phyloP scores from a whole-genome alignment of 139 green algal genomes.

The Gonium pectorale region DNA sequence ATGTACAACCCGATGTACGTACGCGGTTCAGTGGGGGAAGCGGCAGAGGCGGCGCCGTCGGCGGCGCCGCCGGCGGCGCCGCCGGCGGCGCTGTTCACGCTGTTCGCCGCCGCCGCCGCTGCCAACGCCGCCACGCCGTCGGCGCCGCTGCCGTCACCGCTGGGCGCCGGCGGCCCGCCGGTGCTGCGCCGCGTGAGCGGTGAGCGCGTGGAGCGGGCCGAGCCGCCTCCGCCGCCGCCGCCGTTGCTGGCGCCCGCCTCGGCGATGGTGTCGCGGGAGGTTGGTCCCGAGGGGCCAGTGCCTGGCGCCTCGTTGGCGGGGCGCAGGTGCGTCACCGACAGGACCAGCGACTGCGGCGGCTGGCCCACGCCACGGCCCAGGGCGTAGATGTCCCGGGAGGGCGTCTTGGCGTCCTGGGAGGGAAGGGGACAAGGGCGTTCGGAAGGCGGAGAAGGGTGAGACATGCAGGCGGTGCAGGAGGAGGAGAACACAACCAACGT shows the following conservation, averaged over 20 bases:
- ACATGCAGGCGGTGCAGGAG: no score
- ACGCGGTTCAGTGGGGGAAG: slow-evolving; percentile 9
- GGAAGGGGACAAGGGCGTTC: no score
- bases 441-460: no score
- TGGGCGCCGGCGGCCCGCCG: not conserved
- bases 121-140: not conserved
- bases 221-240: not conserved
- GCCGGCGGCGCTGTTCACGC: not conserved
- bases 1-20: slow-evolving; percentile 43
- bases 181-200: not conserved
- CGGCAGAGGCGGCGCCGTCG: not conserved
- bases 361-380: slow-evolving; percentile 35
- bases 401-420: slow-evolving; percentile 34
- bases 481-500: no score
- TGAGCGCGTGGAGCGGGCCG: not conserved
- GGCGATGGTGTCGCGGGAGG: not conserved
- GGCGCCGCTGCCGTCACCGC: not conserved
- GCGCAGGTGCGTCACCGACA: slow-evolving; percentile 37
- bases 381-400: slow-evolving; percentile 43
- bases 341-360: slow-evolving; percentile 37
- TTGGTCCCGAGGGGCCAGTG: no score
- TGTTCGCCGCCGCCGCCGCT: not conserved
- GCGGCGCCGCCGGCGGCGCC: not conserved
- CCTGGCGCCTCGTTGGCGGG: slow-evolving; percentile 31
- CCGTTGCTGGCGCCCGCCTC: not conserved